Percentiles rank a stretch among this genome's conserved stretches.
phyloP scores from a whole-genome alignment of 108 stramenopile species.

The Stephanodiscus minutulus region DNA sequence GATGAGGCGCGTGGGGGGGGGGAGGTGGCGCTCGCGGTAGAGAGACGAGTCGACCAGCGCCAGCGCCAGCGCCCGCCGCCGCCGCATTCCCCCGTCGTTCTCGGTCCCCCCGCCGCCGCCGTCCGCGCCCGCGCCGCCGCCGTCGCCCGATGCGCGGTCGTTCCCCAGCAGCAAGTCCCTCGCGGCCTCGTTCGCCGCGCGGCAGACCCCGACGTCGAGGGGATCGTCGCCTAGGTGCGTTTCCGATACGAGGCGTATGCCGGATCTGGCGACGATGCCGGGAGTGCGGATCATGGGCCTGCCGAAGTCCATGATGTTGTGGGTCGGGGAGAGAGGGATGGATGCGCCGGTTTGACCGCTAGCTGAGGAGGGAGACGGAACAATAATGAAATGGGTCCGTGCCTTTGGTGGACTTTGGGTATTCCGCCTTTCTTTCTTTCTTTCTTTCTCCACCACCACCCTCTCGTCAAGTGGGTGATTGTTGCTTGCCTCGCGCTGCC shows the following conservation, averaged over 20 bases:
- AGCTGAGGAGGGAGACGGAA: too few relatives aligned
- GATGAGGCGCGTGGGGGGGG: constrained; percentile 61
- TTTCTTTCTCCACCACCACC: too few relatives aligned
- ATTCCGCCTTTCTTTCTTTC: too few relatives aligned
- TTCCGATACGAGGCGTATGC: constrained; percentile 39
- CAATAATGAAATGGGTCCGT: too few relatives aligned
- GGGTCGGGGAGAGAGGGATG: neutral
- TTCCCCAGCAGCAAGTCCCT: constrained; percentile 64
- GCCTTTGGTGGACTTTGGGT: too few relatives aligned
- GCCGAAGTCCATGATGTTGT: constrained; percentile 47
- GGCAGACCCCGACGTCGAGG: constrained; percentile 33
- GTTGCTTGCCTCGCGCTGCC: too few relatives aligned
- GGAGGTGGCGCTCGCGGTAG: constrained; percentile 62
- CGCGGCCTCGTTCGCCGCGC: constrained; percentile 76
- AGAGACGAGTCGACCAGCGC: constrained; percentile 51
- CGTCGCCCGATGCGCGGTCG: constrained; percentile 23
- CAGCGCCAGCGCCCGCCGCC: neutral
- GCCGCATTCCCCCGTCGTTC: neutral
- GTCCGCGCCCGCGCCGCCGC: neutral
- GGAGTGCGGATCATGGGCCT: constrained; percentile 34
- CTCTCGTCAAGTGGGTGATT: too few relatives aligned
- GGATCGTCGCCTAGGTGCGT: constrained; percentile 36
- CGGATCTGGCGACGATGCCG: constrained; percentile 47
- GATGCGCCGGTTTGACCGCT: neutral
- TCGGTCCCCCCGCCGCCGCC: too few relatives aligned